Evolutionary conservation across 2,329 filamentous ascomycete genomes (phyloP), one percentile per base, ranked within the genome.

Genomic region (Cladophialophora psammophila): DNA sequence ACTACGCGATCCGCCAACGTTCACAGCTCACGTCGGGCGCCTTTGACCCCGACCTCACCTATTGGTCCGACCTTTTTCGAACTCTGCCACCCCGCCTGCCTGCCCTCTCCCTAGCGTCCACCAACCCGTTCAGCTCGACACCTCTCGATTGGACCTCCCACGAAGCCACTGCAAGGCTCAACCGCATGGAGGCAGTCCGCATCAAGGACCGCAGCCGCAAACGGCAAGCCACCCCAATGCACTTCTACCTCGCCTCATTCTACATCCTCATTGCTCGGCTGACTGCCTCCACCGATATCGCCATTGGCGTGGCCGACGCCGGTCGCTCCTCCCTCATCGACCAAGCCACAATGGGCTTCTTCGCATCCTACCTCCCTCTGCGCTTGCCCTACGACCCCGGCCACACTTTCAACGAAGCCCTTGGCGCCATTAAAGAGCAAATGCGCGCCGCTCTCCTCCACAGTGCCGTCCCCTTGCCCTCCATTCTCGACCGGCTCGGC

Each of bases 341-440:
- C 10, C 66, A 76, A 1, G 62, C 77, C 1, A 84, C 73, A 2
- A 72, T 86, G 1, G 85, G 85, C 1, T 73, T 80, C 50, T 82
- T 82, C 48, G 65, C 86, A 2, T 86, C 87, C 65, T 71, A 86
- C 0, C 73, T 87, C 0, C 79, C 85, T 1, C 55, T 86, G 0
- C 75, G 77, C 0, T 80, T 85, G 64, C 36, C 71, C 1, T 53
- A 69, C 31, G n/a, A 70, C 34, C 15, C 57, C 31, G 38, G 54
- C 35, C 67, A 77, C 10, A 71, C 72, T 0, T 81, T 82, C 63
- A 69, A 64, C 0, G 74, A 79, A 4, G 69, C 71, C 1, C 40
- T 54, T 34, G 5, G 31, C n/a, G 20, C 34, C 38, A 59, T 34
- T 7, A 40, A 38, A 13, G 34, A 38, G n/a, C 34, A 59, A 26